These are phyloP conservation scores for Achlya hypogyna DNA, from an alignment of 352 stramenopile genomes.

Conservation along the genomic window DNA sequence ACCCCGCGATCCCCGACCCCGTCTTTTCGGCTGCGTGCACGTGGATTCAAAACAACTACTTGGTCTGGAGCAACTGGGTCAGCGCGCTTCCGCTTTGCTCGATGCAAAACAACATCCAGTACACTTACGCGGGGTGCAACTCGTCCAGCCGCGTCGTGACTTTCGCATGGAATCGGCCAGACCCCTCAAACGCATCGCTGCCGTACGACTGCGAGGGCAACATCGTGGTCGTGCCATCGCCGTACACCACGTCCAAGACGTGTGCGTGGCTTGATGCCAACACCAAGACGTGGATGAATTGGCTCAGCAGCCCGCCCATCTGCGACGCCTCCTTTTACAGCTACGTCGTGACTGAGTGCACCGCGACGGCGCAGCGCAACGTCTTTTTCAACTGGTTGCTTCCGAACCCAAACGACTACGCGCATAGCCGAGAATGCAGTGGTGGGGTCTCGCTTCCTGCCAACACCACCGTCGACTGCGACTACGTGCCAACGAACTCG, in stretches of 20 bases:
- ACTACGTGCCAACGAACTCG: conserved; percentile 1
- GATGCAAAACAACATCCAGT: conserved; percentile 26
- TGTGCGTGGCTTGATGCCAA: conserved; percentile 36
- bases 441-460: conserved; percentile 11
- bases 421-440: conserved; percentile 27
- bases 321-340: conserved; percentile 39
- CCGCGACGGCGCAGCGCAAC: conserved; percentile 22
- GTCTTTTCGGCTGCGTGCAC: conserved; percentile 25
- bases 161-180: conserved; percentile 34
- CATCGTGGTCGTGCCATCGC: conserved; percentile 21
- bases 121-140: conserved; percentile 27
- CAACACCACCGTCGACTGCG: not conserved
- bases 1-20: not conserved
- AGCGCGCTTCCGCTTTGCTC: conserved; percentile 32
- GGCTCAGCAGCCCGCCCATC: conserved; percentile 26
- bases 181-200: conserved; percentile 27
- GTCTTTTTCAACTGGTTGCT: conserved; percentile 37
- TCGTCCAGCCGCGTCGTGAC: conserved; percentile 21
- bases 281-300: conserved; percentile 24
- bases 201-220: conserved; percentile 42
- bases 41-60: conserved; percentile 48
- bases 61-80: conserved; percentile 37
- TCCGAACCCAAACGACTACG: conserved; percentile 13
- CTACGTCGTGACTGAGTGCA: conserved; percentile 31
- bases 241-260: conserved; percentile 31